Evolutionary conservation across 345 rosid genomes (phyloP).

Genomic region (Salix koriyanagi): DNA sequence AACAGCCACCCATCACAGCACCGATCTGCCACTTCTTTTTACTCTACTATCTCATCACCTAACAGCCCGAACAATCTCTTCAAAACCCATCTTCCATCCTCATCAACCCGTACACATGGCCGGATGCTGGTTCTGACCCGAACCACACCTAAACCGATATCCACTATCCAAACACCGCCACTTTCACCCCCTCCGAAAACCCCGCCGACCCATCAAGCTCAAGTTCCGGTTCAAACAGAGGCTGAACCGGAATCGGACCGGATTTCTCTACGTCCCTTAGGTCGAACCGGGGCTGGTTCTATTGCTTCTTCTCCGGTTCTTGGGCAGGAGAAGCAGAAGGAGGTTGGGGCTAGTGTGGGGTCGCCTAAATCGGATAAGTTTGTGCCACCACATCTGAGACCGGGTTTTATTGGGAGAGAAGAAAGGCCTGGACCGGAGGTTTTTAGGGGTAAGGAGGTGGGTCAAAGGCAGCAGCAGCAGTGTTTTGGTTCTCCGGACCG

Average conservation of each 20-base stretch:
- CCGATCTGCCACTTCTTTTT: conserved; percentile 29
- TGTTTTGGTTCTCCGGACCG: conserved; percentile 32
- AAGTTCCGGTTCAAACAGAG: background rate
- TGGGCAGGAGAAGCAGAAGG: conserved; percentile 8
- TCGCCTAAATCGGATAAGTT: conserved; percentile 50
- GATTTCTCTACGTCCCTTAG: conserved; percentile 21
- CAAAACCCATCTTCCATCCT: conserved; percentile 16
- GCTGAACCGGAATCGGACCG: conserved; percentile 5
- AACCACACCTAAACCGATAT: conserved; percentile 48
- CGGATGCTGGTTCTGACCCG: conserved; percentile 90
- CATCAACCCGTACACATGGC: conserved; percentile 48
- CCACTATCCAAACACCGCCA: conserved; percentile 18
- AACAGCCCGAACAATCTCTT: conserved; percentile 6
- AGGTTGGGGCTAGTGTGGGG: conserved; percentile 2
- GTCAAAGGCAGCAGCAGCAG: conserved; percentile 22
- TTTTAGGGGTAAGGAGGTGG: conserved; percentile 13
- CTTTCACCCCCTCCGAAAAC: conserved; percentile 18
- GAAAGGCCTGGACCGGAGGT: conserved; percentile 44
- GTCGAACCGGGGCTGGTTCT: conserved; percentile 10
- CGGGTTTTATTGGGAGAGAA: conserved; percentile 63
- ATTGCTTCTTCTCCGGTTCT: background rate
- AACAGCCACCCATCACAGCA: conserved; percentile 17
- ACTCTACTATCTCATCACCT: conserved; percentile 39
- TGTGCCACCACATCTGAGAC: conserved; percentile 95
- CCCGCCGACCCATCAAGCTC: conserved; percentile 2